Conservation (phyloP, 1,139 yeast genomes). For the Pichia sp. region DNA sequence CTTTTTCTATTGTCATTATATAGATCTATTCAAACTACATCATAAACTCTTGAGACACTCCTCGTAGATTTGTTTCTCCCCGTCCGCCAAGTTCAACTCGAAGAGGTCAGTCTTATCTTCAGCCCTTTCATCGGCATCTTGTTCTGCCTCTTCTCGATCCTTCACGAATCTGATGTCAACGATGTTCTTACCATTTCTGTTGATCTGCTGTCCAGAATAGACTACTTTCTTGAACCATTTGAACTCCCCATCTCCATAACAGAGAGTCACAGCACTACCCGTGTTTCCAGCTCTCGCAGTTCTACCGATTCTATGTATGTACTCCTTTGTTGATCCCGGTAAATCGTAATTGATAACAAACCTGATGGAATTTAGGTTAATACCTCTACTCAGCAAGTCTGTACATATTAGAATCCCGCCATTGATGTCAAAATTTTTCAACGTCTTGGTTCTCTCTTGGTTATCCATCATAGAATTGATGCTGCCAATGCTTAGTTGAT, state of each 20-base stretch:
- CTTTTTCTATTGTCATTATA: not conserved
- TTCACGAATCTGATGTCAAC: constrained; percentile 28
- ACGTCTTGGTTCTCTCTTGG: constrained; percentile 28
- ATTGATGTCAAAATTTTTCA: constrained; percentile 51
- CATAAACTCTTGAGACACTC: constrained; percentile 34
- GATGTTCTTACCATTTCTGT: constrained; percentile 30
- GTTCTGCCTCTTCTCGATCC: constrained; percentile 23
- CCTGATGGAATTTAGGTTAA: constrained; percentile 68
- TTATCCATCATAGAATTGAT: constrained; percentile 34
- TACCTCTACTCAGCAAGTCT: constrained; percentile 92
- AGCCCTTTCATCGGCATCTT: constrained; percentile 6
- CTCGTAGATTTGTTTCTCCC: constrained; percentile 39
- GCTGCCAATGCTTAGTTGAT: constrained; percentile 27
- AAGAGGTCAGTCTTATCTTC: constrained; percentile 14
- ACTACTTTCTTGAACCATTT: constrained; percentile 58
- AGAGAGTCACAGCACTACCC: constrained; percentile 71
- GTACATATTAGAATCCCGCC: constrained; percentile 68
- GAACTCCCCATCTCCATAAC: constrained; percentile 71
- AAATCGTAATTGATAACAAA: constrained; percentile 86
- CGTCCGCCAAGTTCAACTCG: constrained; percentile 27
- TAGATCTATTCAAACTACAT: not conserved
- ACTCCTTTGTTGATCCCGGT: constrained; percentile 85
- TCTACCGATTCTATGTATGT: constrained; percentile 93
- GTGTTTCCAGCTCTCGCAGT: constrained; percentile 85
- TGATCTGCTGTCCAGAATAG: constrained; percentile 37